phyloP scores from a whole-genome alignment of 495 filamentous ascomycete species.

The Gamarada debralockiae region DNA sequence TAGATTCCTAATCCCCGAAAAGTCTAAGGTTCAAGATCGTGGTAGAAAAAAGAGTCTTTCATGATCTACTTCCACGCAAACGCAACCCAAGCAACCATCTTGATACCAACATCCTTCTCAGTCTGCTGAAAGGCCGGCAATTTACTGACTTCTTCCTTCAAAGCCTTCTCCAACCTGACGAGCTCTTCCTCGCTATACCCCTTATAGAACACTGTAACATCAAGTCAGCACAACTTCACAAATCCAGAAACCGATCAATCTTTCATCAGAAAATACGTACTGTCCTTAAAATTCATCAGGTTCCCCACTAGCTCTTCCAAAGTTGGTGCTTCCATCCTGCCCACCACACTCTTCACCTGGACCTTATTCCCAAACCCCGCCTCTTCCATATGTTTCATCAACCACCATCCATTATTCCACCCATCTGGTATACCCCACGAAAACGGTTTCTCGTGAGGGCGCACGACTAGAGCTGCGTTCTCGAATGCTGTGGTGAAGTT shows the following conservation, averaged over 20 bases:
- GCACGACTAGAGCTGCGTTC: neutral
- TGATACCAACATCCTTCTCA: conserved; percentile 4
- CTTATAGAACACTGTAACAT: conserved; percentile 10
- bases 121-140: conserved; percentile 10
- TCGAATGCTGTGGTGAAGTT: conserved; percentile 4
- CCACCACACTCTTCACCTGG: conserved; percentile 1
- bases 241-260: too few relatives aligned
- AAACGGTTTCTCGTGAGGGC: conserved; percentile 4
- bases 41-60: too few relatives aligned
- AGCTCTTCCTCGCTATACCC: conserved; percentile 20
- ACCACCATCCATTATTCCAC: neutral
- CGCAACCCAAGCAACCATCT: conserved; percentile 21
- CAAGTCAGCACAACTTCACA: too few relatives aligned
- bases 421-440: conserved; percentile 2
- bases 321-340: conserved; percentile 1
- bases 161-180: neutral
- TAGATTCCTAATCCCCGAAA: too few relatives aligned
- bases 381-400: conserved; percentile 9
- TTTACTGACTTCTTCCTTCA: conserved; percentile 11
- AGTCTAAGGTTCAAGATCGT: too few relatives aligned
- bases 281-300: conserved; percentile 17
- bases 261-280: too few relatives aligned
- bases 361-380: conserved; percentile 13
- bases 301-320: conserved; percentile 20
- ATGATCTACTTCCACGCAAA: conserved; percentile 13